phyloP scores from a whole-genome alignment of 768 basidiomycete species.

The Suillus spraguei region DNA sequence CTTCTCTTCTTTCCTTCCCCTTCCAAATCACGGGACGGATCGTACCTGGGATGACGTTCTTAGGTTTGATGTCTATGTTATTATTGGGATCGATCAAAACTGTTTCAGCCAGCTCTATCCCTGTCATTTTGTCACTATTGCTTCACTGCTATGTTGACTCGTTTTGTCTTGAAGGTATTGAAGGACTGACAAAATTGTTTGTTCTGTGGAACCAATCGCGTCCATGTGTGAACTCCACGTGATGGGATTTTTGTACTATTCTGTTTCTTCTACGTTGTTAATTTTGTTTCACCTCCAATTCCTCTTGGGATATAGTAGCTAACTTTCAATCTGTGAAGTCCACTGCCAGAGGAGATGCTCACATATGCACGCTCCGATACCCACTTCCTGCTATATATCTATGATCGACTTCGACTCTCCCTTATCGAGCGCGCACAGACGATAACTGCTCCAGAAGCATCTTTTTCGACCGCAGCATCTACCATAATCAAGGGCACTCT shows the following conservation, averaged over 20 bases:
- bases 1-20: neutral
- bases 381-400: conserved; percentile 91
- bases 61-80: neutral
- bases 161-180: neutral
- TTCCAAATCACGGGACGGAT: neutral
- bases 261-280: neutral
- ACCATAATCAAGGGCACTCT: conserved; percentile 23
- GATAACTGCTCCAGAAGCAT: conserved; percentile 40
- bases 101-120: neutral
- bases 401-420: conserved; percentile 86
- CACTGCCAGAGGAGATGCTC: conserved; percentile 87
- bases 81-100: neutral
- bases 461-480: conserved; percentile 28
- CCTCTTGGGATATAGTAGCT: neutral
- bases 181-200: neutral
- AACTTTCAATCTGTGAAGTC: conserved; percentile 40
- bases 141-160: neutral
- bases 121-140: neutral
- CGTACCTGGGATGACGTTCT: neutral
- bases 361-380: conserved; percentile 95
- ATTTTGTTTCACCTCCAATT: neutral
- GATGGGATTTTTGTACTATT: neutral
- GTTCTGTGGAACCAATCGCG: neutral
- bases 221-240: neutral
- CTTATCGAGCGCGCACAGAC: conserved; percentile 68